Evolutionary conservation across 129 eudicot species (phyloP).

Genomic region (Chrysanthemum lavandulifolium): DNA sequence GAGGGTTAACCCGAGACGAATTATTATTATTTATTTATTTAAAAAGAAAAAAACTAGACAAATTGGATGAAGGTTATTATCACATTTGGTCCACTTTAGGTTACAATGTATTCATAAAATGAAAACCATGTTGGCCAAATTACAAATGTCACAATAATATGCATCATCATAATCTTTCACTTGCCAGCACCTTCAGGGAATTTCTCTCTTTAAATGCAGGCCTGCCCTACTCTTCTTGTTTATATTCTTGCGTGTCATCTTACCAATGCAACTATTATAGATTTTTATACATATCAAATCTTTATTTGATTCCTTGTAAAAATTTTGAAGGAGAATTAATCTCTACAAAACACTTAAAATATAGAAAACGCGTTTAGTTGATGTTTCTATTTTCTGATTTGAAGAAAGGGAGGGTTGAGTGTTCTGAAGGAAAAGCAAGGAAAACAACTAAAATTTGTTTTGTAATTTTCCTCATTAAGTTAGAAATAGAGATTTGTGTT

Average conservation of each 20-base stretch:
- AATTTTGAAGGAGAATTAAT: not conserved
- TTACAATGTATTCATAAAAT: constrained; percentile 2
- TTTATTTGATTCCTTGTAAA: constrained; percentile 7
- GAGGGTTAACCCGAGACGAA: not conserved
- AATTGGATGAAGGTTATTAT: constrained; percentile 7
- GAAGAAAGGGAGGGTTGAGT: too few species aligned
- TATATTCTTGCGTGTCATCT: constrained; percentile 32
- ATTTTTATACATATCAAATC: constrained; percentile 30
- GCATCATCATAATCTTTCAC: constrained; percentile 2
- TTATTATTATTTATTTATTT: too few species aligned
- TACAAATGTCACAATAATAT: constrained; percentile 25
- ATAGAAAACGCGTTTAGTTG: too few species aligned
- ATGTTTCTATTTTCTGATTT: too few species aligned
- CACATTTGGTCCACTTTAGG: constrained; percentile 16
- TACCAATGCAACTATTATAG: constrained; percentile 24
- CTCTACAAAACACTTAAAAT: too few species aligned
- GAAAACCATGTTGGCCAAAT: constrained; percentile 3
- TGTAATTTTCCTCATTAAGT: too few species aligned
- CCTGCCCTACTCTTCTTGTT: constrained; percentile 31
- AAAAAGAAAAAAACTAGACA: not conserved
- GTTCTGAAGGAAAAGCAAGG: too few species aligned
- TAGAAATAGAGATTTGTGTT: too few species aligned
- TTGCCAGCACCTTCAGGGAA: constrained; percentile 48
- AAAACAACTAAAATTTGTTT: too few species aligned
- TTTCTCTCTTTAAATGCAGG: constrained; percentile 31